Percentiles rank a stretch among this genome's conserved stretches.
Evolutionary conservation across 2,329 filamentous ascomycete genomes (phyloP).

Genomic region (Exophiala lecanii-corni): DNA sequence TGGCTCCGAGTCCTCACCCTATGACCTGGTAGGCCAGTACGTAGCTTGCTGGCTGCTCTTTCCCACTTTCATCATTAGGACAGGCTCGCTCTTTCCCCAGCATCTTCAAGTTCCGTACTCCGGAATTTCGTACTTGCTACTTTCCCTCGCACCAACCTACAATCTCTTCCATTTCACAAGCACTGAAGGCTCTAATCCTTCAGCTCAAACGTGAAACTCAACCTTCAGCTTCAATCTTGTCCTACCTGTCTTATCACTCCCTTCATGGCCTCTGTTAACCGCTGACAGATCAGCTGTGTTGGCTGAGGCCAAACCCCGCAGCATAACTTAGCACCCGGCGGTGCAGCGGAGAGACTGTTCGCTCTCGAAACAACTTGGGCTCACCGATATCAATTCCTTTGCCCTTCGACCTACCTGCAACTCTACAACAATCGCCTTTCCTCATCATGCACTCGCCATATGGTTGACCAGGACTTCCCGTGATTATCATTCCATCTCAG

Average conservation of each 20-base stretch:
- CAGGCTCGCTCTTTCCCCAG: no score
- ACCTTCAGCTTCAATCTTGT: neutral
- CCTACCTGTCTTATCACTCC: no score
- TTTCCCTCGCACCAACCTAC: constrained; percentile 1
- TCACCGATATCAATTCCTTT: no score
- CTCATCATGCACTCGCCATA: constrained; percentile 20
- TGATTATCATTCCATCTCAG: constrained; percentile 4
- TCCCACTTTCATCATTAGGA: neutral
- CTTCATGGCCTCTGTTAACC: constrained; percentile 17
- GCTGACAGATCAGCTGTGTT: constrained; percentile 18
- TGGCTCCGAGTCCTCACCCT: no score
- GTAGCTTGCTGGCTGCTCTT: no score
- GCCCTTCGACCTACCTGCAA: neutral
- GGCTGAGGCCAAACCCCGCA: constrained; percentile 25
- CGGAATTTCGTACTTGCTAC: no score
- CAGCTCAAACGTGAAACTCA: neutral
- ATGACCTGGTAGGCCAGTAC: no score
- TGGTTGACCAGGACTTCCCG: constrained; percentile 5
- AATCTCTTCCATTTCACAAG: no score
- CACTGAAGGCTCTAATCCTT: neutral
- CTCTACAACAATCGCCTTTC: no score
- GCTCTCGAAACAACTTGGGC: no score
- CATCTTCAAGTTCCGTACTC: neutral
- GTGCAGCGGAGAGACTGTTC: constrained; percentile 11
- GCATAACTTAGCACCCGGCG: constrained; percentile 15